Percentiles rank a stretch among this genome's conserved stretches.
Evolutionary conservation across 2,329 filamentous ascomycete species (phyloP).

Genomic region (Aspergillus pseudoterreus): DNA sequence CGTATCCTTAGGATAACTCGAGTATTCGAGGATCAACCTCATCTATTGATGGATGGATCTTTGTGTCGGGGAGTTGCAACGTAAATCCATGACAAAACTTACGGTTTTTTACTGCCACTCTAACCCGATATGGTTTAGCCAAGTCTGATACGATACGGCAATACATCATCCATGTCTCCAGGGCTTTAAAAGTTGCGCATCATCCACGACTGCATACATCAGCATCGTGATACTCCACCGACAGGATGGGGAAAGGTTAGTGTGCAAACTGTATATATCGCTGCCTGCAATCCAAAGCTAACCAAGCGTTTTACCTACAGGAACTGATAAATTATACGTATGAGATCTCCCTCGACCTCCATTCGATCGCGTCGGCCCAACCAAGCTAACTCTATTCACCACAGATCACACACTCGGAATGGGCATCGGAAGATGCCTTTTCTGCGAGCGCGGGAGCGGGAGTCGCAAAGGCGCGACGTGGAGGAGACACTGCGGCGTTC

Average conservation of each 20-base stretch:
- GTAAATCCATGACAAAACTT: not conserved
- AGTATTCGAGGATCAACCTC: too few relatives aligned
- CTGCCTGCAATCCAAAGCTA: not conserved
- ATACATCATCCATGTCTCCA: slow-evolving; percentile 13
- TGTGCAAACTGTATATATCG: not conserved
- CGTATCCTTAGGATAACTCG: too few relatives aligned
- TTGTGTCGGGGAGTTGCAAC: too few relatives aligned
- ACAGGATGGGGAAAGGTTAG: slow-evolving; percentile 28
- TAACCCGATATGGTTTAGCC: slow-evolving; percentile 2
- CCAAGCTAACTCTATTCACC: slow-evolving; percentile 13
- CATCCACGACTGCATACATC: not conserved
- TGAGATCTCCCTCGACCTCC: slow-evolving; percentile 12
- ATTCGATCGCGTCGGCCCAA: not conserved
- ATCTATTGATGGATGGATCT: too few relatives aligned
- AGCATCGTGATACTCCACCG: not conserved
- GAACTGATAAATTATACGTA: slow-evolving; percentile 51
- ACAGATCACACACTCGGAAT: slow-evolving; percentile 94
- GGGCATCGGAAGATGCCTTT: slow-evolving; percentile 86
- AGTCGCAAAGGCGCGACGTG: slow-evolving; percentile 51
- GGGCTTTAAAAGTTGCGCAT: not conserved
- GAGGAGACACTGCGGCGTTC: slow-evolving; percentile 62
- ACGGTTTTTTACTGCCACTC: not conserved
- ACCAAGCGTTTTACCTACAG: slow-evolving; percentile 22
- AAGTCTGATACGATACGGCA: slow-evolving; percentile 1
- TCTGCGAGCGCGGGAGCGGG: slow-evolving; percentile 74